phyloP scores from a whole-genome alignment of 23 red algal species.

The Gracilaria vermiculophylla region DNA sequence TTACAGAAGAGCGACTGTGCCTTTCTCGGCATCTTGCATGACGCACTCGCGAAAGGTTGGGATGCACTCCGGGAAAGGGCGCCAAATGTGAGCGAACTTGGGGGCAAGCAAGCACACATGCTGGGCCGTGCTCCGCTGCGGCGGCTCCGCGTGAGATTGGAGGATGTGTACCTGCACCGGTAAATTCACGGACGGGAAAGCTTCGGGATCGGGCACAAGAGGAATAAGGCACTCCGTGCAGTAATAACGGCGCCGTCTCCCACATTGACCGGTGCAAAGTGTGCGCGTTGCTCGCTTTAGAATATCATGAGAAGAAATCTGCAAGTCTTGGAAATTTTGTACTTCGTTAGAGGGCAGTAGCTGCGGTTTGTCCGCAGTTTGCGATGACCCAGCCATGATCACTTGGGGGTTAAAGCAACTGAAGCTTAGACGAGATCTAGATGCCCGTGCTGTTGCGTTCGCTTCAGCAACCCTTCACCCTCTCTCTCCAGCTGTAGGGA shows the following conservation, averaged over 20 bases:
- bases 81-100: constrained; percentile 20
- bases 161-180: constrained; percentile 50
- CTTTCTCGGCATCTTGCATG: background rate
- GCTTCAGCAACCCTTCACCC: too few relatives aligned
- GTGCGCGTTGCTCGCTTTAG: constrained; percentile 1
- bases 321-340: constrained; percentile 10
- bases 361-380: background rate
- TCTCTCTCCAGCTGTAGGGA: too few relatives aligned
- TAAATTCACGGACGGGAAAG: constrained; percentile 26
- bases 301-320: constrained; percentile 29
- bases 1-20: constrained; percentile 51
- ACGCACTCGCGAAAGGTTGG: constrained; percentile 18
- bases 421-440: too few relatives aligned
- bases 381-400: background rate
- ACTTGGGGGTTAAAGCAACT: too few relatives aligned
- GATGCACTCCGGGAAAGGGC: constrained; percentile 46
- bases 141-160: constrained; percentile 33
- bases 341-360: background rate
- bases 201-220: background rate
- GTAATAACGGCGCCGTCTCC: constrained; percentile 51
- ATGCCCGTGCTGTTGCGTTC: too few relatives aligned
- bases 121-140: constrained; percentile 54
- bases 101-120: constrained; percentile 52
- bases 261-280: constrained; percentile 35
- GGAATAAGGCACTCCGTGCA: constrained; percentile 41